These are phyloP conservation scores for Claviceps sp. DNA, from an alignment of 2,329 filamentous ascomycete species.

Conservation along the genomic window DNA sequence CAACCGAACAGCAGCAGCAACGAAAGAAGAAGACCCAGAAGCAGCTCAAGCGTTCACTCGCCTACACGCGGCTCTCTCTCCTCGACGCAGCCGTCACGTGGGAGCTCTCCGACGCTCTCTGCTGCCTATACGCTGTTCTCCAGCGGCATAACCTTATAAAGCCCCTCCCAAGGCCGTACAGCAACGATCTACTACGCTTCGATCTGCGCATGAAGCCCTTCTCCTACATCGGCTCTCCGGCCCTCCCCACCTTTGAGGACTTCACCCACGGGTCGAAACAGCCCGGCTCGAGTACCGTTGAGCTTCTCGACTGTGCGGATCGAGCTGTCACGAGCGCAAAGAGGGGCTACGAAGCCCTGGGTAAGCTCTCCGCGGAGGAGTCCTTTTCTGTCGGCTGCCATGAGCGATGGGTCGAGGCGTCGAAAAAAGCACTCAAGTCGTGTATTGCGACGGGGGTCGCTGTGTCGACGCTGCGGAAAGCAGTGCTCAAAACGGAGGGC, in stretches of 20 bases:
- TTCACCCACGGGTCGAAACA: conserved; percentile 35
- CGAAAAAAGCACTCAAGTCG: conserved; percentile 51
- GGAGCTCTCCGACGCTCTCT: conserved; percentile 41
- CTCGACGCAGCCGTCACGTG: conserved; percentile 52
- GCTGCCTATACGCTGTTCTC: conserved; percentile 53
- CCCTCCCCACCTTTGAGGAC: conserved; percentile 49
- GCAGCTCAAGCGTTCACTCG: conserved; percentile 34
- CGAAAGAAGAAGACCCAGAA: conserved; percentile 14
- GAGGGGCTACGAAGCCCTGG: conserved; percentile 42
- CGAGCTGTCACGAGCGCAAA: conserved; percentile 33
- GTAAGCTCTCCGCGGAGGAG: conserved; percentile 35
- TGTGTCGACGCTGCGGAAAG: conserved; percentile 45
- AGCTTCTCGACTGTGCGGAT: conserved; percentile 33
- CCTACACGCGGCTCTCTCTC: conserved; percentile 45
- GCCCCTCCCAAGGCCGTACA: conserved; percentile 46
- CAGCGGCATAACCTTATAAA: conserved; percentile 42
- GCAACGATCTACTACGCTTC: conserved; percentile 55
- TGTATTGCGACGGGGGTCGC: conserved; percentile 58
- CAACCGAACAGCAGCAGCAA: too few species aligned
- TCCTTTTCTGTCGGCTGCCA: conserved; percentile 44
- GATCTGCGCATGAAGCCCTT: conserved; percentile 84
- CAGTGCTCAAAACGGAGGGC: conserved; percentile 25
- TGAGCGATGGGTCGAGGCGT: conserved; percentile 46
- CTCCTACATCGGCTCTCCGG: conserved; percentile 50
- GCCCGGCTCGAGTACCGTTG: conserved; percentile 21